These are phyloP conservation scores for Mollisia scopiformis DNA, from an alignment of 2,329 filamentous ascomycete genomes.

Conservation along the genomic window DNA sequence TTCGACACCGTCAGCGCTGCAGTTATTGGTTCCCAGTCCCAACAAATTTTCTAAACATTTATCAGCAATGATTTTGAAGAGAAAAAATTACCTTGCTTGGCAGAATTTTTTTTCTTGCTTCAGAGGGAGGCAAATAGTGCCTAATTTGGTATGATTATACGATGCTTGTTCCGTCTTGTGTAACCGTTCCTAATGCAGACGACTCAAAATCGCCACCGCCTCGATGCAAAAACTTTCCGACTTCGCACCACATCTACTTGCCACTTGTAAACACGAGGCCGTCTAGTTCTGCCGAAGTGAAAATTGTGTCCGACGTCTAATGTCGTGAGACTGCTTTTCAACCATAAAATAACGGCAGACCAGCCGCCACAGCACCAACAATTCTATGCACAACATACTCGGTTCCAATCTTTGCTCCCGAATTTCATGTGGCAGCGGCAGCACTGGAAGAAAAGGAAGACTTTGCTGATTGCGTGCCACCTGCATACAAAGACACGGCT, in stretches of 20 bases:
- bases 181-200: too few relatives aligned
- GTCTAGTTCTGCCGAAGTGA: too few relatives aligned
- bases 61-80: not conserved
- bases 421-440: not conserved
- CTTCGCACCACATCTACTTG: too few relatives aligned
- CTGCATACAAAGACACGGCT: not conserved
- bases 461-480: not conserved
- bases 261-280: too few relatives aligned
- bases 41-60: not conserved
- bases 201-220: too few relatives aligned
- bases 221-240: too few relatives aligned
- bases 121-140: too few relatives aligned
- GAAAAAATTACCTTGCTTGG: not conserved
- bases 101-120: not conserved
- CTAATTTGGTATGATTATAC: too few relatives aligned
- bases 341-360: slow-evolving; percentile 20
- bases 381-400: not conserved
- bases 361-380: slow-evolving; percentile 14
- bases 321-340: not conserved
- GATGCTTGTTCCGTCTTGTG: too few relatives aligned
- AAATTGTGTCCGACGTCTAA: too few relatives aligned
- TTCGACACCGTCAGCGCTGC: too few relatives aligned
- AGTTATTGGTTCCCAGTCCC: not conserved
- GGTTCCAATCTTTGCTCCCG: not conserved
- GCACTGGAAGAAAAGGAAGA: not conserved